Conservation (phyloP, 306 rosid species). For the Coriaria nepalensis region DNA sequence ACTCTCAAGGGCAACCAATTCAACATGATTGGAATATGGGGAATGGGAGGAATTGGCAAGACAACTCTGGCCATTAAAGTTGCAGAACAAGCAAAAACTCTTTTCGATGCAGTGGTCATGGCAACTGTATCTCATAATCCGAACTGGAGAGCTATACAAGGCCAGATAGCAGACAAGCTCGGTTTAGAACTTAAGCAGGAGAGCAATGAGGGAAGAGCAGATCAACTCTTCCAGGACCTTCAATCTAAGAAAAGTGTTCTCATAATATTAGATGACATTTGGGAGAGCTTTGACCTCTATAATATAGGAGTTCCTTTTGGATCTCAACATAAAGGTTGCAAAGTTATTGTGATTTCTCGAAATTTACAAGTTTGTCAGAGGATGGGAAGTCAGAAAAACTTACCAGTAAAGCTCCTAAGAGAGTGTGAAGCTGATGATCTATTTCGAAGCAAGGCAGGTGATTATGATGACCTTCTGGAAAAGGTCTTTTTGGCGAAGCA, state of each 20-base stretch:
- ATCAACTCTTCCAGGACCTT: not conserved
- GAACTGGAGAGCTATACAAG: not conserved
- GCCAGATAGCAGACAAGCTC: not conserved
- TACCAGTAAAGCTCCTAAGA: not conserved
- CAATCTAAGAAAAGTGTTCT: not conserved
- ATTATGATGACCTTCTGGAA: not conserved
- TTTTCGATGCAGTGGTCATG: not conserved
- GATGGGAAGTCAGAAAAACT: conserved; percentile 12
- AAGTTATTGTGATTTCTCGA: conserved; percentile 25
- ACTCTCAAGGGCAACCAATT: not conserved
- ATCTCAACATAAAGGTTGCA: conserved; percentile 11
- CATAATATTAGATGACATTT: conserved; percentile 27
- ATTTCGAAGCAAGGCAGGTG: conserved; percentile 7
- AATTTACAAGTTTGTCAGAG: not conserved
- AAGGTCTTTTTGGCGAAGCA: conserved; percentile 2
- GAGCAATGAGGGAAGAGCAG: conserved; percentile 1
- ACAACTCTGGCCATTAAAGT: conserved; percentile 13
- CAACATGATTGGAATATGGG: conserved; percentile 7
- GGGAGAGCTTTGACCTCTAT: conserved; percentile 20
- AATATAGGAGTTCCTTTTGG: conserved; percentile 13
- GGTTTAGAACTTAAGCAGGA: not conserved
- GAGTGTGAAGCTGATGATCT: conserved; percentile 19
- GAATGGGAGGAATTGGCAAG: conserved; percentile 15
- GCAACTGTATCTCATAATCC: not conserved
- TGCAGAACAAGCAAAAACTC: not conserved